phyloP scores from a whole-genome alignment of 768 basidiomycete species.

The Termitomyces eurrhizus region DNA sequence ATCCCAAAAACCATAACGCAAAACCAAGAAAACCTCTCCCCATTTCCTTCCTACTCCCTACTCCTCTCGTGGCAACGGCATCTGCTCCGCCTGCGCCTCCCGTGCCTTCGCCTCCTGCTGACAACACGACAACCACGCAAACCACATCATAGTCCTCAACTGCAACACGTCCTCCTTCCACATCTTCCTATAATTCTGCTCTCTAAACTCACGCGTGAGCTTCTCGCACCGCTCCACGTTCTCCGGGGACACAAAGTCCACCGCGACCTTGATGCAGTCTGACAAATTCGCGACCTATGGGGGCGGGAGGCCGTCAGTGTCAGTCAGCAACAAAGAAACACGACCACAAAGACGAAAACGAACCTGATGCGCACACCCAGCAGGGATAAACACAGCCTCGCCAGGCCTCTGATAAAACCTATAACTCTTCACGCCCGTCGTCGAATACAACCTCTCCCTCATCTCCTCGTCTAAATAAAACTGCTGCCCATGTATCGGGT shows the following conservation, averaged over 20 bases:
- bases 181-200: slow-evolving; percentile 79
- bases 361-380: slow-evolving; percentile 90
- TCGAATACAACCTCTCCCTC: slow-evolving; percentile 62
- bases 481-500: slow-evolving; percentile 90
- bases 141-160: slow-evolving; percentile 91
- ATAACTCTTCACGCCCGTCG: slow-evolving; percentile 71
- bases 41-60: neutral
- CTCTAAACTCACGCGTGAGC: slow-evolving; percentile 85
- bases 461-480: slow-evolving; percentile 76
- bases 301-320: slow-evolving; percentile 2
- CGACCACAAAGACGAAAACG: neutral
- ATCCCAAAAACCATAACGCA: no score
- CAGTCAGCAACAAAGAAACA: no score
- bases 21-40: no score
- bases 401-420: slow-evolving; percentile 88
- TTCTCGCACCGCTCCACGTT: slow-evolving; percentile 84
- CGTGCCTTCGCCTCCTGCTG: slow-evolving; percentile 24
- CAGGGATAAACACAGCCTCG: slow-evolving; percentile 94
- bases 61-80: neutral
- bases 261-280: slow-evolving; percentile 95
- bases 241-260: slow-evolving; percentile 93
- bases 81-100: neutral
- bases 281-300: slow-evolving; percentile 82
- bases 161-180: slow-evolving; percentile 97
- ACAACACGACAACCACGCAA: slow-evolving; percentile 76